Evolutionary conservation across 169 alveolate species (phyloP).

Genomic region (Eimeria acervulina): DNA sequence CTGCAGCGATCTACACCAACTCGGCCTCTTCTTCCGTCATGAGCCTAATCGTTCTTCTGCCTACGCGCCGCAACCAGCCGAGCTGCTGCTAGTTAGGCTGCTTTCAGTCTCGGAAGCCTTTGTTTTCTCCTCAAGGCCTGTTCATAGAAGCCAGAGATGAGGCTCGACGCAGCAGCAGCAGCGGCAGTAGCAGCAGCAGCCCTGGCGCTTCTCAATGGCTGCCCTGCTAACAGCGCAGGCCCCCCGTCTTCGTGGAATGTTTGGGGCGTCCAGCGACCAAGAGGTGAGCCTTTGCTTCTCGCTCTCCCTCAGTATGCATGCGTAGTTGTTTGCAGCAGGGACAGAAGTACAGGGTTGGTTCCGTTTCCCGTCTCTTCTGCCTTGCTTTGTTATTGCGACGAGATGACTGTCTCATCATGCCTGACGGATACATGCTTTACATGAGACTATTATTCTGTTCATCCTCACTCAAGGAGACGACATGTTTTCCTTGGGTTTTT

Average conservation of each 20-base stretch:
- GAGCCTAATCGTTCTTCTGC: background rate
- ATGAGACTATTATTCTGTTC: background rate
- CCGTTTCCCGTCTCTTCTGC: too few species aligned
- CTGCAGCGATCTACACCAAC: background rate
- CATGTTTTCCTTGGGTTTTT: background rate
- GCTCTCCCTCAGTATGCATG: background rate
- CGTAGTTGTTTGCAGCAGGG: background rate
- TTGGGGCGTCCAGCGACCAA: background rate
- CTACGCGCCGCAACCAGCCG: background rate
- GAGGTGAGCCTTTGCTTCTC: background rate
- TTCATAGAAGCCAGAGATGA: background rate
- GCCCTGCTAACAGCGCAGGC: conserved; percentile 37
- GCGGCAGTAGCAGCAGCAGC: background rate
- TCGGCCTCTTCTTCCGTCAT: background rate
- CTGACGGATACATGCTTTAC: too few species aligned
- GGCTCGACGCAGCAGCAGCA: background rate
- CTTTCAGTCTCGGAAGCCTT: background rate
- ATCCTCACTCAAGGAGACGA: background rate
- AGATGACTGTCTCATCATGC: too few species aligned
- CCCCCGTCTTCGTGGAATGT: background rate
- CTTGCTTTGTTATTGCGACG: too few species aligned
- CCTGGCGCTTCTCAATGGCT: background rate
- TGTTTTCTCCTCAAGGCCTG: background rate
- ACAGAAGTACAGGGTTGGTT: too few species aligned
- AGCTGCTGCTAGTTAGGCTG: background rate